A percentile compares a stretch with the other conserved stretches of the same genome.
These are phyloP conservation scores for Acer saccharum DNA, from an alignment of 345 rosid genomes.

Conservation along the genomic window DNA sequence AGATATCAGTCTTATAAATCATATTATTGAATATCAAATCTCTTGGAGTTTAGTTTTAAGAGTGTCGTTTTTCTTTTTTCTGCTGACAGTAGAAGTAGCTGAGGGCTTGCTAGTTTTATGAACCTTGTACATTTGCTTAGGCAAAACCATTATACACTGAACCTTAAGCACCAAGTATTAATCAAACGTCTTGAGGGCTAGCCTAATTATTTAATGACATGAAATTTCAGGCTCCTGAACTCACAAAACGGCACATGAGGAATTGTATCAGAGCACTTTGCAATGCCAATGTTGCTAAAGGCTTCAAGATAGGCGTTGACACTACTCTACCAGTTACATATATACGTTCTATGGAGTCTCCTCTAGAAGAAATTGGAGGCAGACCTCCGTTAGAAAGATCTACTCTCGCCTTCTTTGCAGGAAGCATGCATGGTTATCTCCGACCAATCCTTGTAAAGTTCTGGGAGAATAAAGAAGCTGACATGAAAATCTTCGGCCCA, in stretches of 20 bases:
- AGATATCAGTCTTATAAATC: background rate
- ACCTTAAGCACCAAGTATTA: background rate
- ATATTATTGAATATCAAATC: background rate
- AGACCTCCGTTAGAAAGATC: slow-evolving; percentile 58
- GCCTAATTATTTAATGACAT: slow-evolving; percentile 13
- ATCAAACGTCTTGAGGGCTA: background rate
- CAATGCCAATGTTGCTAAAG: slow-evolving; percentile 74
- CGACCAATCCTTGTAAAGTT: slow-evolving; percentile 57
- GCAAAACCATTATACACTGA: background rate
- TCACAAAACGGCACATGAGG: slow-evolving; percentile 53
- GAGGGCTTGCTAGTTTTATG: too few relatives aligned
- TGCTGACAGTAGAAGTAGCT: too few relatives aligned
- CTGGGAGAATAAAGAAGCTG: slow-evolving; percentile 76
- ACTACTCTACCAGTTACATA: slow-evolving; percentile 74
- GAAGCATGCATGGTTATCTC: slow-evolving; percentile 84
- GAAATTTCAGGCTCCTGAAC: slow-evolving; percentile 56
- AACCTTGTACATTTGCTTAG: too few relatives aligned
- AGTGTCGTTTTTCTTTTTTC: background rate
- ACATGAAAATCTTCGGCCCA: slow-evolving; percentile 82
- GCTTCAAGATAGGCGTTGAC: slow-evolving; percentile 72
- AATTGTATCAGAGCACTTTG: slow-evolving; percentile 74
- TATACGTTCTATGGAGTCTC: slow-evolving; percentile 58
- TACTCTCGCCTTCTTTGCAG: slow-evolving; percentile 86
- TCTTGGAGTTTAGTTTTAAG: background rate
- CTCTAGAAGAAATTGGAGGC: slow-evolving; percentile 69